phyloP scores from a whole-genome alignment of 2,329 filamentous ascomycete genomes.

The Akanthomyces dipterigenus region DNA sequence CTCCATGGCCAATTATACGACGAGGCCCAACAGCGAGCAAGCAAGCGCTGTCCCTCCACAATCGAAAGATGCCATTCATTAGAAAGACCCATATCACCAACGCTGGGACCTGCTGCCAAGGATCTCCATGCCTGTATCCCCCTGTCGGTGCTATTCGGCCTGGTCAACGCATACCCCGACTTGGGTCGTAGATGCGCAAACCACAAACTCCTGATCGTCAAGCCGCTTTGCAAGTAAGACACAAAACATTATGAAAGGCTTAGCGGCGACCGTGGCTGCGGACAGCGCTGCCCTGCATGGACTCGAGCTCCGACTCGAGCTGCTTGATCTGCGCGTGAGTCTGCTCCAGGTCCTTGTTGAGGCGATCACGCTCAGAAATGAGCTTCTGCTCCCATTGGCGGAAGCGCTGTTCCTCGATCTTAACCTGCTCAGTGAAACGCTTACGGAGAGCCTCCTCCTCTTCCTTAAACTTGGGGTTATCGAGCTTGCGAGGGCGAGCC shows the following conservation, averaged over 20 bases:
- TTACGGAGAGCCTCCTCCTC: constrained; percentile 98
- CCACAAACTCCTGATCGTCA: constrained; percentile 17
- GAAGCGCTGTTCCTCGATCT: constrained; percentile 99
- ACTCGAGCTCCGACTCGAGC: constrained; percentile 85
- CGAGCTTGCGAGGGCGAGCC: constrained; percentile 91
- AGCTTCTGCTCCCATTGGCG: constrained; percentile 99
- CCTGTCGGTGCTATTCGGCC: constrained; percentile 6
- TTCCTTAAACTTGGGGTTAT: constrained; percentile 99
- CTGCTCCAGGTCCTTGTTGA: constrained; percentile 99
- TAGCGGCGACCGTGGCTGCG: constrained; percentile 92
- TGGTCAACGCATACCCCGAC: constrained; percentile 30
- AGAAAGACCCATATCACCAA: not conserved
- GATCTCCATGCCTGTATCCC: constrained; percentile 26
- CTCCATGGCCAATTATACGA: not conserved
- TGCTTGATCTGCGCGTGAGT: constrained; percentile 93
- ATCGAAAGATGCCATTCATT: not conserved
- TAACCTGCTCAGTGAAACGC: constrained; percentile 99
- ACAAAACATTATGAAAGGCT: constrained; percentile 16
- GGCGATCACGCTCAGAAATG: constrained; percentile 93
- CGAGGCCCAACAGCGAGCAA: constrained; percentile 9
- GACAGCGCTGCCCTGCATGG: constrained; percentile 83
- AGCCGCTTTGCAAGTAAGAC: constrained; percentile 19
- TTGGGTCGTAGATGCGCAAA: constrained; percentile 22
- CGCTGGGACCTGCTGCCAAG: constrained; percentile 12
- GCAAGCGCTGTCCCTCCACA: constrained; percentile 10